A percentile compares a stretch with the other conserved stretches of the same genome.
phyloP scores from a whole-genome alignment of 2,329 filamentous ascomycete genomes.

The Aspergillus udagawae region DNA sequence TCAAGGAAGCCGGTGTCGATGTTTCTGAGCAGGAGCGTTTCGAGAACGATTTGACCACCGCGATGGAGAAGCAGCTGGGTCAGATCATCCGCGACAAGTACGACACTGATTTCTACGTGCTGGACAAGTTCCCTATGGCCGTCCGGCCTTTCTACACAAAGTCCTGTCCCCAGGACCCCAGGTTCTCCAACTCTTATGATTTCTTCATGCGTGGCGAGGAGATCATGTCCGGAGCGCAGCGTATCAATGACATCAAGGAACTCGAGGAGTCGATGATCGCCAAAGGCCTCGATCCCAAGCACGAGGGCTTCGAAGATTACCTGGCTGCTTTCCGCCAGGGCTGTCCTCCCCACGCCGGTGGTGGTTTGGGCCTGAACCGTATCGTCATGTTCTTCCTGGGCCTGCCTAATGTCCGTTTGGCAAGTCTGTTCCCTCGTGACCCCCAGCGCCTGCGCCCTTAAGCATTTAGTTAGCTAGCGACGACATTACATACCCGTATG shows the following conservation, averaged over 20 bases:
- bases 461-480: slow-evolving; percentile 1
- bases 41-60: slow-evolving; percentile 45
- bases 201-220: slow-evolving; percentile 70
- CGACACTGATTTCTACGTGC: slow-evolving; percentile 91
- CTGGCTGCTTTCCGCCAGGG: slow-evolving; percentile 62
- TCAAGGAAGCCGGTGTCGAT: slow-evolving; percentile 49
- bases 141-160: slow-evolving; percentile 93
- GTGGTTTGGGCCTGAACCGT: slow-evolving; percentile 62
- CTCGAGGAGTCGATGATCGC: slow-evolving; percentile 55
- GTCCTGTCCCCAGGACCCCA: slow-evolving; percentile 63
- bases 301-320: slow-evolving; percentile 60
- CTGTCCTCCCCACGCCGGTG: slow-evolving; percentile 61
- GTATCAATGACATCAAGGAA: slow-evolving; percentile 59
- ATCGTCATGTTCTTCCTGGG: slow-evolving; percentile 66
- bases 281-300: slow-evolving; percentile 57
- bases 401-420: slow-evolving; percentile 59
- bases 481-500: slow-evolving; percentile 2
- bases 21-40: slow-evolving; percentile 47
- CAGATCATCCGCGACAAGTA: slow-evolving; percentile 82
- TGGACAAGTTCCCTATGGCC: slow-evolving; percentile 90
- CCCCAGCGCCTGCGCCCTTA: slow-evolving; percentile 51
- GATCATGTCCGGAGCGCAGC: slow-evolving; percentile 64
- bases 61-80: slow-evolving; percentile 67
- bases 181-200: slow-evolving; percentile 65
- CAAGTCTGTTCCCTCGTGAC: slow-evolving; percentile 61